Evolutionary conservation across 192 early-diverging fungal species (phyloP), one percentile per base, ranked within the genome.

Genomic region (Paraglomus occultum): DNA sequence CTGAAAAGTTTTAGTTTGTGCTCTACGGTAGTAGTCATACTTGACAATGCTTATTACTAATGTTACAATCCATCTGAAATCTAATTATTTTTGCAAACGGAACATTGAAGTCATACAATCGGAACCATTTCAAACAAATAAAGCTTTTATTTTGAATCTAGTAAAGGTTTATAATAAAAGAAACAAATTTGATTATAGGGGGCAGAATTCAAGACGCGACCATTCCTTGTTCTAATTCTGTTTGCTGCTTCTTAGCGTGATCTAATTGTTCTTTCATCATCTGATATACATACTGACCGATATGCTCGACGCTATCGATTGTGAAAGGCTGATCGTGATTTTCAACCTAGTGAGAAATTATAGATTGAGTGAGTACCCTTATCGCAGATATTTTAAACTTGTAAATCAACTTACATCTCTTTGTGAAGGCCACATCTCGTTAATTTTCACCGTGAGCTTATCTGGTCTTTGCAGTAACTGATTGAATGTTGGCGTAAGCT

Each of bases 401-500:
- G 64, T 52, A 44, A 40, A 64, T 14, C 14, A 58, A 72, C 39
- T 69, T 73, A 63, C 64, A 20, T 20, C 71, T 43, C 79, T 59
- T 23, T 53, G 54, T 3, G 67, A 57, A 42, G 76, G 71, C 58
- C 68, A 74, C 73, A 71, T 82, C 74, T 88, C 87, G n/a, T 75
- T 84, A 58, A 63, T 70, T 59, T 78, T 81, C n/a, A 90, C 73
- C 72, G 72, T 84, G 43, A 88, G 66, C 63, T 82, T 87, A 12
- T 86, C 81, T 8, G 94, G 92, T 55, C 89, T 77, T 38, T 79
- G 66, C 9, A 88, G 43, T 7, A 98, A 76, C 40, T 75, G 66
- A 39, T 77, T 51, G 65, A 97, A 89, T 0, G 89, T 84, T 5
- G 82, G 81, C 44, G 83, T 76, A n/a, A 98, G 82, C 70, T 98